Evolutionary conservation across 1,284 basidiomycete genomes (phyloP).

Genomic region (Malassezia arunalokei): DNA sequence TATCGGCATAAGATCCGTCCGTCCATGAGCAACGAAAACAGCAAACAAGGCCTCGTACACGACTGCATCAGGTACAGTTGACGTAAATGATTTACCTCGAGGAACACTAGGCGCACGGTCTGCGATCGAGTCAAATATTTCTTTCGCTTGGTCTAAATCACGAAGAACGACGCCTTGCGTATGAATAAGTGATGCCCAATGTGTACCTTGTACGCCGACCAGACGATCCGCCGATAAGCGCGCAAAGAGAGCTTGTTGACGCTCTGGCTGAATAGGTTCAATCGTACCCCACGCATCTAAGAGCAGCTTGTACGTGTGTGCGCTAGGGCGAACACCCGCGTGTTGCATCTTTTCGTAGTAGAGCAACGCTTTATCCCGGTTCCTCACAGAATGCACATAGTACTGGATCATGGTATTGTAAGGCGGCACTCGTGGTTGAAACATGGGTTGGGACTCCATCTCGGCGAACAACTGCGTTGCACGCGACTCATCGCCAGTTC

Average conservation of each 20-base stretch:
- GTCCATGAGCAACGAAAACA: slow-evolving; percentile 66
- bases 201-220: slow-evolving; percentile 63
- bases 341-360: slow-evolving; percentile 63
- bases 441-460: slow-evolving; percentile 64
- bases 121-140: slow-evolving; percentile 65
- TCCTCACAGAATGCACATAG: slow-evolving; percentile 76
- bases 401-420: slow-evolving; percentile 99
- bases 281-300: slow-evolving; percentile 81
- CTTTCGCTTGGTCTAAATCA: slow-evolving; percentile 64
- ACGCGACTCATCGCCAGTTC: slow-evolving; percentile 74
- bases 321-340: slow-evolving; percentile 52
- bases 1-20: slow-evolving; percentile 63
- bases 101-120: slow-evolving; percentile 47
- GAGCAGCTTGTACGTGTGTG: slow-evolving; percentile 54
- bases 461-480: slow-evolving; percentile 75
- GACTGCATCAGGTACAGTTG: slow-evolving; percentile 61
- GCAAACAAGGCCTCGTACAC: slow-evolving; percentile 83
- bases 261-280: slow-evolving; percentile 59
- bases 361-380: slow-evolving; percentile 53
- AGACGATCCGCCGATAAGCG: slow-evolving; percentile 52
- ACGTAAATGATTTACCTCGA: slow-evolving; percentile 23
- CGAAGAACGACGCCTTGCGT: slow-evolving; percentile 71
- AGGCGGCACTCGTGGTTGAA: slow-evolving; percentile 79
- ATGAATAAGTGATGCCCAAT: slow-evolving; percentile 85
- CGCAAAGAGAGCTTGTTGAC: slow-evolving; percentile 65